Conservation (phyloP, 768 basidiomycete species). For the Termitomyces heimii region DNA sequence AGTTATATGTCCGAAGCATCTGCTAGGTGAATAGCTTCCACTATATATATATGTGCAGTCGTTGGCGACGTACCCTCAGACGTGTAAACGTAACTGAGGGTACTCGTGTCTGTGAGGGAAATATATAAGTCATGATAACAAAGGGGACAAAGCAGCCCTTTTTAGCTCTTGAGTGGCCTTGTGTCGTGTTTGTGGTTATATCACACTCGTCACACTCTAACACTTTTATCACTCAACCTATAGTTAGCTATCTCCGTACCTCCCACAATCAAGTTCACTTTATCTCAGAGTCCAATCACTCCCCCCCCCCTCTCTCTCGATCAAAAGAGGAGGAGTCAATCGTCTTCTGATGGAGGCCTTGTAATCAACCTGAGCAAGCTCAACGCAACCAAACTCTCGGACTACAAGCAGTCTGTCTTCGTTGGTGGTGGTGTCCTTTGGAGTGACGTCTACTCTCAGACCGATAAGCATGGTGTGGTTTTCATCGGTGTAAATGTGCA, state of each 20-base stretch:
- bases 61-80: too few relatives aligned
- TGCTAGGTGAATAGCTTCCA: too few relatives aligned
- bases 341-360: conserved; percentile 12
- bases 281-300: conserved; percentile 4
- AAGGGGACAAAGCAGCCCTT: too few relatives aligned
- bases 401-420: conserved; percentile 7
- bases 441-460: conserved; percentile 13
- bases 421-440: conserved; percentile 12
- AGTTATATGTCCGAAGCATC: too few relatives aligned
- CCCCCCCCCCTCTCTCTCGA: conserved; percentile 12
- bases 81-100: too few relatives aligned
- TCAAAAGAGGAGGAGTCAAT: conserved; percentile 14
- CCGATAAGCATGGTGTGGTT: conserved; percentile 4
- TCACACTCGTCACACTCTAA: too few relatives aligned
- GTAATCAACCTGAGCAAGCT: conserved; percentile 12
- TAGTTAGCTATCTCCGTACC: too few relatives aligned
- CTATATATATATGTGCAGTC: too few relatives aligned
- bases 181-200: too few relatives aligned
- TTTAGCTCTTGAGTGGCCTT: too few relatives aligned
- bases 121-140: too few relatives aligned
- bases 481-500: conserved; percentile 11
- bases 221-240: neutral
- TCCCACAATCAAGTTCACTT: neutral
- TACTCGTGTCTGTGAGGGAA: too few relatives aligned
- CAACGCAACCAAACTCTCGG: conserved; percentile 2